A percentile compares a stretch with the other conserved stretches of the same genome.
Evolutionary conservation across 2,329 filamentous ascomycete genomes (phyloP).

Genomic region (Xylariaceae sp.): DNA sequence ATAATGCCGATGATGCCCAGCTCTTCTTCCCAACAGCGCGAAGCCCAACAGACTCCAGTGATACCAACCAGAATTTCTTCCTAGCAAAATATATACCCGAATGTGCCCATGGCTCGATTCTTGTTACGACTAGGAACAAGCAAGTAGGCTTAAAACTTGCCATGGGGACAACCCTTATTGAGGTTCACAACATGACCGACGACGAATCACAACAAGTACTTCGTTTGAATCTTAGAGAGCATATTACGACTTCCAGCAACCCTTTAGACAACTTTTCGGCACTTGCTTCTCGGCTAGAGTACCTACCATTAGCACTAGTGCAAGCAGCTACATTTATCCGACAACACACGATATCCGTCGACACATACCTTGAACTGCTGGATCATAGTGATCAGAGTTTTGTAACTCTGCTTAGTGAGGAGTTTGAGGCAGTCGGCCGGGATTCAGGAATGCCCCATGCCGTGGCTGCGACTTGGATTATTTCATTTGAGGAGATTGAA

Average conservation of each 20-base stretch:
- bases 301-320: slow-evolving; percentile 35
- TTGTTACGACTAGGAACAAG: slow-evolving; percentile 21
- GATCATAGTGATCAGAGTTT: slow-evolving; percentile 23
- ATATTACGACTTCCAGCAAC: no score
- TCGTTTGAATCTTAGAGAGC: background rate
- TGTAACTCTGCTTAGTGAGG: slow-evolving; percentile 28
- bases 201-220: slow-evolving; percentile 29
- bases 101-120: slow-evolving; percentile 29
- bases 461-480: slow-evolving; percentile 29
- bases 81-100: slow-evolving; percentile 28
- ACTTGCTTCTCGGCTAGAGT: slow-evolving; percentile 29
- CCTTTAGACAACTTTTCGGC: slow-evolving; percentile 3
- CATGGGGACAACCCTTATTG: background rate
- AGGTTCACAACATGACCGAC: slow-evolving; percentile 1
- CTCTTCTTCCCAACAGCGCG: no score
- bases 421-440: slow-evolving; percentile 32
- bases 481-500: slow-evolving; percentile 26
- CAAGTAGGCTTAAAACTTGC: slow-evolving; percentile 28
- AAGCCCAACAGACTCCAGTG: no score
- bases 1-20: no score
- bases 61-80: no score
- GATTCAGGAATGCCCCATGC: slow-evolving; percentile 28
- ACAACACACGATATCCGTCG: slow-evolving; percentile 26
- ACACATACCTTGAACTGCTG: slow-evolving; percentile 31
- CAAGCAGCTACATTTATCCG: slow-evolving; percentile 37